Evolutionary conservation across 306 rosid species (phyloP).

Genomic region (Begonia fuchsioides): DNA sequence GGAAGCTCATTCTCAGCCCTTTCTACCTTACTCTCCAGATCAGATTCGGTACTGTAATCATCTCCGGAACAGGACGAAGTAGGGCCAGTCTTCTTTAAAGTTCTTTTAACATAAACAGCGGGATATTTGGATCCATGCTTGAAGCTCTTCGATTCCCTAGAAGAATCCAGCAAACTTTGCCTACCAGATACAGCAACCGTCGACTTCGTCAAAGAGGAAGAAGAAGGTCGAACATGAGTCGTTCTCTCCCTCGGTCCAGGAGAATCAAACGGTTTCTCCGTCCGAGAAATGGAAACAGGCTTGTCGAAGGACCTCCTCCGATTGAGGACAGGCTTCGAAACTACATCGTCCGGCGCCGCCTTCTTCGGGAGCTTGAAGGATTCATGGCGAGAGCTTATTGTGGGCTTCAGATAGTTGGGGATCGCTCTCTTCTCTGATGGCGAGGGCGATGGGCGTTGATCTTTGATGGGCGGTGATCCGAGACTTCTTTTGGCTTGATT

Average conservation of each 20-base stretch:
- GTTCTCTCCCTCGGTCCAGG: constrained; percentile 37
- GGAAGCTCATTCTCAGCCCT: too few species aligned
- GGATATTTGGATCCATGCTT: constrained; percentile 4
- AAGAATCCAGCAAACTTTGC: too few species aligned
- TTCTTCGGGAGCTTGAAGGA: constrained; percentile 18
- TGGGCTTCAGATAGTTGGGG: constrained; percentile 62
- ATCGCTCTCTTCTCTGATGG: not conserved
- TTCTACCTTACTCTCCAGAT: too few species aligned
- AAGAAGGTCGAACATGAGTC: constrained; percentile 2
- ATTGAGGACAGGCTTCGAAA: constrained; percentile 14
- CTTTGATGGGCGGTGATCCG: not conserved
- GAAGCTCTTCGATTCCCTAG: constrained; percentile 5
- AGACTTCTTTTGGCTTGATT: not conserved
- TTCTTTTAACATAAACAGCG: not conserved
- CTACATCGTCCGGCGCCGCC: constrained; percentile 7
- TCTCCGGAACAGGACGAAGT: not conserved
- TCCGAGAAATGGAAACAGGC: constrained; percentile 43
- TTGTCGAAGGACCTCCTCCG: constrained; percentile 84
- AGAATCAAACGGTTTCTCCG: constrained; percentile 29
- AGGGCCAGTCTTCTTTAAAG: not conserved
- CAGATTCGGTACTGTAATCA: not conserved
- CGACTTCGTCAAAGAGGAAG: constrained; percentile 1
- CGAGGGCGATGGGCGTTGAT: not conserved
- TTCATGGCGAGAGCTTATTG: constrained; percentile 36
- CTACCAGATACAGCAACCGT: too few species aligned